These are phyloP conservation scores for Aspergillus novofumigatus DNA, from an alignment of 2,329 filamentous ascomycete genomes.

Conservation along the genomic window DNA sequence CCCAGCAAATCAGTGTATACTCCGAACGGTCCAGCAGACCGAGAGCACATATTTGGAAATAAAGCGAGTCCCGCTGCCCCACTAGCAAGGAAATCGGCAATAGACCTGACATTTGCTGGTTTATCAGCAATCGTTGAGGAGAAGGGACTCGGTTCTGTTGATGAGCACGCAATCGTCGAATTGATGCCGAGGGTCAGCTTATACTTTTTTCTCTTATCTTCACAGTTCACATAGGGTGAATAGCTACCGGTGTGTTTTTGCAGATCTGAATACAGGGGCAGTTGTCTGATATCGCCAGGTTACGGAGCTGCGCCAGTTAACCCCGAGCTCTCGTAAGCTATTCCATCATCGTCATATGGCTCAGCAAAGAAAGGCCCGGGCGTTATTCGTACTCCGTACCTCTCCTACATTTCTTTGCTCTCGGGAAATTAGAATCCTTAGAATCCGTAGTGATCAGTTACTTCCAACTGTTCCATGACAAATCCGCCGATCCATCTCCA, in stretches of 20 bases:
- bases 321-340: not conserved
- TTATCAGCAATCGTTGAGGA: not conserved
- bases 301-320: not conserved
- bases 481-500: constrained; percentile 34
- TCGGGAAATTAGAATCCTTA: constrained; percentile 38
- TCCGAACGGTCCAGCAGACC: constrained; percentile 23
- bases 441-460: constrained; percentile 27
- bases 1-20: not conserved
- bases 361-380: no score
- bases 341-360: not conserved
- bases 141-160: not conserved
- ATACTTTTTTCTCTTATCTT: not conserved
- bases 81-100: constrained; percentile 21
- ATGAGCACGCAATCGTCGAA: not conserved
- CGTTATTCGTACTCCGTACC: no score
- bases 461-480: constrained; percentile 24
- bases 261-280: not conserved
- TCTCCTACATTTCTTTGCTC: not conserved
- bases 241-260: not conserved
- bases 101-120: constrained; percentile 11
- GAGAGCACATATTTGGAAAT: constrained; percentile 32
- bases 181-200: not conserved
- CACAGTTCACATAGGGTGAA: not conserved
- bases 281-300: not conserved
- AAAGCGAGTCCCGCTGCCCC: constrained; percentile 23